Evolutionary conservation across 2,329 filamentous ascomycete genomes (phyloP).

Genomic region (Xylaria sp.): DNA sequence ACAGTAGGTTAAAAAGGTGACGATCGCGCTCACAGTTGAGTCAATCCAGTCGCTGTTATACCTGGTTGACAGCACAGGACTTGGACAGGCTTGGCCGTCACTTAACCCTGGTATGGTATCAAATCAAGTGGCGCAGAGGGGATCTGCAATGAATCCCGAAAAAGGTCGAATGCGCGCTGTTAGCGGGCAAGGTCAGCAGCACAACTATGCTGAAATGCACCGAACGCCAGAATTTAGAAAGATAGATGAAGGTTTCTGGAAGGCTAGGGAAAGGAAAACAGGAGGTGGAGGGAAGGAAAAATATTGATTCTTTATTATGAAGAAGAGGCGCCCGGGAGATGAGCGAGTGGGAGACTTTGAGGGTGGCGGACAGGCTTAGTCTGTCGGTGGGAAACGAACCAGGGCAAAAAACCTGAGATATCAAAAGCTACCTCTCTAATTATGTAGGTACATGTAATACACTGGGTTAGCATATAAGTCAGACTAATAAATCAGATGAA

Average conservation of each 20-base stretch:
- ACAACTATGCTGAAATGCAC: slow-evolving; percentile 12
- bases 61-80: slow-evolving; percentile 36
- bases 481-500: slow-evolving; percentile 14
- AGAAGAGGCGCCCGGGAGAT: slow-evolving; percentile 20
- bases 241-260: not conserved
- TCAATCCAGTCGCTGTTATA: slow-evolving; percentile 25
- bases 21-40: slow-evolving; percentile 19
- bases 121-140: slow-evolving; percentile 39
- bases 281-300: slow-evolving; percentile 16
- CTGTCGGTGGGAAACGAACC: slow-evolving; percentile 30
- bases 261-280: slow-evolving; percentile 1
- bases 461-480: not conserved
- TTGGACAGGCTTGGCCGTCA: slow-evolving; percentile 43
- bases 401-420: slow-evolving; percentile 27
- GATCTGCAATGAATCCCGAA: slow-evolving; percentile 34
- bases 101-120: slow-evolving; percentile 40
- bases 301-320: slow-evolving; percentile 19
- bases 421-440: slow-evolving; percentile 10
- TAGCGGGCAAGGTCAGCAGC: slow-evolving; percentile 18
- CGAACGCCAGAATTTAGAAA: slow-evolving; percentile 9
- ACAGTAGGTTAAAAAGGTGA: slow-evolving; percentile 19
- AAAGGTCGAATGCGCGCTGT: slow-evolving; percentile 22
- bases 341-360: slow-evolving; percentile 18
- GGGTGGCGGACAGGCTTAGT: slow-evolving; percentile 32
- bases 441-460: not conserved